These are phyloP conservation scores for Biscogniauxia sp. DNA, from an alignment of 2,329 filamentous ascomycete species.

Conservation along the genomic window DNA sequence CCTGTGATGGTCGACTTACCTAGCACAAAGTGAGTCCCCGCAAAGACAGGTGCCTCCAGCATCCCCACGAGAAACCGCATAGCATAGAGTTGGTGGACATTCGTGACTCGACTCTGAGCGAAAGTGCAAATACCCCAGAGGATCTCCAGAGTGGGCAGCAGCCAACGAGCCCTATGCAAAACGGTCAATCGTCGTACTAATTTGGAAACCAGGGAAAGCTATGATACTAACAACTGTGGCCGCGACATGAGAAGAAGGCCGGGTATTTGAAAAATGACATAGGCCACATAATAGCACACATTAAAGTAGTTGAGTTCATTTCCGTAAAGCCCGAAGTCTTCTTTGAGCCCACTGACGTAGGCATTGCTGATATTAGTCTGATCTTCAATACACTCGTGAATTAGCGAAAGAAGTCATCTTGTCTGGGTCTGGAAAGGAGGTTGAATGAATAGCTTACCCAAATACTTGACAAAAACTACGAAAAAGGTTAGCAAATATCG, in stretches of 20 bases:
- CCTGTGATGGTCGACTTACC: constrained; percentile 10
- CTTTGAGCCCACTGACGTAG: constrained; percentile 39
- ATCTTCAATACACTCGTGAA: constrained; percentile 15
- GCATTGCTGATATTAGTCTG: constrained; percentile 37
- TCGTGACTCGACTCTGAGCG: constrained; percentile 28
- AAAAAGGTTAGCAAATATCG: constrained; percentile 1
- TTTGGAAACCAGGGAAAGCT: too few species aligned
- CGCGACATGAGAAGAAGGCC: constrained; percentile 32
- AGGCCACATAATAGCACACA: constrained; percentile 39
- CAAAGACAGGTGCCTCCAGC: constrained; percentile 33
- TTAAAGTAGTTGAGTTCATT: constrained; percentile 42
- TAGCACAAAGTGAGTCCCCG: constrained; percentile 33
- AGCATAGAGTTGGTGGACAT: constrained; percentile 31
- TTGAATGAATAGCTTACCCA: constrained; percentile 20
- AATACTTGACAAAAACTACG: constrained; percentile 34
- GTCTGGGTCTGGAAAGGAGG: not conserved
- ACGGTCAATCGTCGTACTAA: not conserved
- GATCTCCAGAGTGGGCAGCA: constrained; percentile 31
- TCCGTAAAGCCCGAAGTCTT: constrained; percentile 37
- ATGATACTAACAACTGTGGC: constrained; percentile 26
- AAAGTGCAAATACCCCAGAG: constrained; percentile 35
- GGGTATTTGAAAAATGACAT: constrained; percentile 36
- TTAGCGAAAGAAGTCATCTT: too few species aligned
- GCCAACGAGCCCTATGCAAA: constrained; percentile 26
- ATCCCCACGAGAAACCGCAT: constrained; percentile 33